Conservation (phyloP, 2,329 filamentous ascomycete genomes). For the Metarhizium robertsii region DNA sequence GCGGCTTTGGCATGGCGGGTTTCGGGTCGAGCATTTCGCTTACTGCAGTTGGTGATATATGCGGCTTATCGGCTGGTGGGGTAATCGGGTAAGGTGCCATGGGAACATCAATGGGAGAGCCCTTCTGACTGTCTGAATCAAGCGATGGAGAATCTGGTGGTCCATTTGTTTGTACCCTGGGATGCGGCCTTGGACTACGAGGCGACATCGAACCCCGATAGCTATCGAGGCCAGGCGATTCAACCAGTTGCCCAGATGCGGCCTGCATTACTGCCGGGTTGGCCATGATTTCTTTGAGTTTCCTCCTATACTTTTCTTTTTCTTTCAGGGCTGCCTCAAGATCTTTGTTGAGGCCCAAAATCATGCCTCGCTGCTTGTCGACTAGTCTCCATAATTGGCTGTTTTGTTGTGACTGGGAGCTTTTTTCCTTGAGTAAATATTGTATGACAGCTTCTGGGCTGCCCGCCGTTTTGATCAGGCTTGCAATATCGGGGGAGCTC, state of each 20-base stretch:
- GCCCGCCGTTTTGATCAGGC: constrained; percentile 73
- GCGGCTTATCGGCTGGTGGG: constrained; percentile 44
- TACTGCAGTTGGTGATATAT: constrained; percentile 32
- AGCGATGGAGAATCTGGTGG: constrained; percentile 4
- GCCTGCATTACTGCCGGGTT: constrained; percentile 23
- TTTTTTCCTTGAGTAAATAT: constrained; percentile 84
- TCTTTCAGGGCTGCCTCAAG: constrained; percentile 85
- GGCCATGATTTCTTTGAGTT: constrained; percentile 65
- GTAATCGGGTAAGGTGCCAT: constrained; percentile 58
- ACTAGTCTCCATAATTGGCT: constrained; percentile 89
- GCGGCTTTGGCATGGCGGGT: constrained; percentile 50
- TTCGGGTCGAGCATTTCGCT: constrained; percentile 44
- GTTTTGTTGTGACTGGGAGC: constrained; percentile 81
- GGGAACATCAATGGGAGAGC: constrained; percentile 49
- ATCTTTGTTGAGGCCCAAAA: constrained; percentile 89
- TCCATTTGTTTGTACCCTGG: constrained; percentile 2
- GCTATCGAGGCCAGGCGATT: constrained; percentile 3
- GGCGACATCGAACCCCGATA: constrained; percentile 10
- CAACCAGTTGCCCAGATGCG: constrained; percentile 12
- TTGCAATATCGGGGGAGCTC: constrained; percentile 65
- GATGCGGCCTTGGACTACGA: constrained; percentile 15
- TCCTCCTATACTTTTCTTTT: constrained; percentile 87
- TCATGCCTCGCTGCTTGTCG: constrained; percentile 92
- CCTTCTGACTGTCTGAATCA: constrained; percentile 40
- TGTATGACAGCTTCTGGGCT: constrained; percentile 84